phyloP scores from a whole-genome alignment of 1,284 basidiomycete genomes.

The Neolentinus lepideus region DNA sequence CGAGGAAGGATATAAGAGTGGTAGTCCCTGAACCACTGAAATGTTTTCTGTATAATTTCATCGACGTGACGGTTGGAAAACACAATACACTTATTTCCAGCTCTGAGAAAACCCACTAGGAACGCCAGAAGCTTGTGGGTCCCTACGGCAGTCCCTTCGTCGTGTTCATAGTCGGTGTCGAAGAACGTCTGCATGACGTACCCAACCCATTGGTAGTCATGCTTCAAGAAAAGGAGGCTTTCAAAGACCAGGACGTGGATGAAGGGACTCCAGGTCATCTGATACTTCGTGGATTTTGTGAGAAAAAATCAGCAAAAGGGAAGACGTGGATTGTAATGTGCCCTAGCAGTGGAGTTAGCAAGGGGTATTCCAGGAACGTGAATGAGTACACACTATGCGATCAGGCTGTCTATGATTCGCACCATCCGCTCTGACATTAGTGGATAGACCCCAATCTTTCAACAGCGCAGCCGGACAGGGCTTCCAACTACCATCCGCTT shows the following conservation, averaged over 20 bases:
- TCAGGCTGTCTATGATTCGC: conserved; percentile 8
- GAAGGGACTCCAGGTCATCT: conserved; percentile 29
- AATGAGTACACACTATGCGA: conserved; percentile 12
- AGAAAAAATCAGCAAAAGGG: conserved; percentile 10
- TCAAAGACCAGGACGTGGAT: conserved; percentile 18
- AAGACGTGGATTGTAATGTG: conserved; percentile 28
- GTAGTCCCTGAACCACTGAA: too few relatives aligned
- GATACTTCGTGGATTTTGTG: conserved; percentile 14
- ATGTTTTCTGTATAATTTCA: too few relatives aligned
- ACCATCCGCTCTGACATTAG: not conserved
- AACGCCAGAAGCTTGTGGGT: too few relatives aligned
- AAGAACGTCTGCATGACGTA: too few relatives aligned
- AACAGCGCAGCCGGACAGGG: conserved; percentile 17
- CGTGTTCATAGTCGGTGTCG: too few relatives aligned
- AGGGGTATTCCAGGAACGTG: not conserved
- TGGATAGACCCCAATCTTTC: conserved; percentile 27
- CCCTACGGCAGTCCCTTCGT: too few relatives aligned
- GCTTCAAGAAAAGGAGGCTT: too few relatives aligned
- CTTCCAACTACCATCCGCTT: not conserved
- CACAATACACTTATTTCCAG: too few relatives aligned
- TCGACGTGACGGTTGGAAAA: too few relatives aligned
- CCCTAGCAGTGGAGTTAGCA: conserved; percentile 16
- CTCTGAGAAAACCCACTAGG: too few relatives aligned
- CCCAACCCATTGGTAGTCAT: too few relatives aligned
- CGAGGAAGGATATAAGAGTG: too few relatives aligned